Evolutionary conservation across 805 yeast genomes (phyloP).

Genomic region (Nakazawaea wickerhamii): DNA sequence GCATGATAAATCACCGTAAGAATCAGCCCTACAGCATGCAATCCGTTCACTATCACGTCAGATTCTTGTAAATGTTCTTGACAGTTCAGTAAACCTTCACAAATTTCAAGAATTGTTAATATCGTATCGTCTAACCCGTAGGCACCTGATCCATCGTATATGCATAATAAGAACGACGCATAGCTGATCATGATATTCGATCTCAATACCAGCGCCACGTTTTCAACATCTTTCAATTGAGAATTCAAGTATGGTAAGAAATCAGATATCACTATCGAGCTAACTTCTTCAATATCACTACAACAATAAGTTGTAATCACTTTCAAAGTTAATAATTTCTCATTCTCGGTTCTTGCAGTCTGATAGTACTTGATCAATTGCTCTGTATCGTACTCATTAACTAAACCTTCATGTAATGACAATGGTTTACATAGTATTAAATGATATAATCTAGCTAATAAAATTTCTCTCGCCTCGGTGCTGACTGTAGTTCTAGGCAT

Average conservation of each 20-base stretch:
- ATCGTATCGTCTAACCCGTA: constrained; percentile 44
- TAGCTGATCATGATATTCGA: constrained; percentile 22
- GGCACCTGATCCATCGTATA: constrained; percentile 44
- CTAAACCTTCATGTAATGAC: constrained; percentile 29
- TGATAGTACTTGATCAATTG: constrained; percentile 30
- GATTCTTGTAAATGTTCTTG: constrained; percentile 26
- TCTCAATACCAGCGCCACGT: constrained; percentile 14
- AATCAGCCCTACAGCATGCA: constrained; percentile 42
- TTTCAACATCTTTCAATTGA: constrained; percentile 12
- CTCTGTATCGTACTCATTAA: constrained; percentile 32
- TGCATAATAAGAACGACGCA: constrained; percentile 31
- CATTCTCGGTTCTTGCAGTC: constrained; percentile 23
- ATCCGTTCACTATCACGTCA: constrained; percentile 36
- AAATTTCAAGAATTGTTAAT: constrained; percentile 36
- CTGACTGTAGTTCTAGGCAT: constrained; percentile 39
- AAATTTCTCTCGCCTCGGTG: constrained; percentile 40
- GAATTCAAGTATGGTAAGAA: constrained; percentile 24
- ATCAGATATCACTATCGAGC: constrained; percentile 26
- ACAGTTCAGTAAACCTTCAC: constrained; percentile 26
- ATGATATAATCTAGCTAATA: constrained; percentile 46
- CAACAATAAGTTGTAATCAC: constrained; percentile 36
- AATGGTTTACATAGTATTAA: constrained; percentile 38
- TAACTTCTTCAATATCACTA: constrained; percentile 48
- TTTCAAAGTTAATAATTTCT: constrained; percentile 35
- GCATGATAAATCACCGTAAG: constrained; percentile 35